Evolutionary conservation across 139 green algal species (phyloP), one percentile per base, ranked within the genome.

Genomic region (Marvania coccoides): DNA sequence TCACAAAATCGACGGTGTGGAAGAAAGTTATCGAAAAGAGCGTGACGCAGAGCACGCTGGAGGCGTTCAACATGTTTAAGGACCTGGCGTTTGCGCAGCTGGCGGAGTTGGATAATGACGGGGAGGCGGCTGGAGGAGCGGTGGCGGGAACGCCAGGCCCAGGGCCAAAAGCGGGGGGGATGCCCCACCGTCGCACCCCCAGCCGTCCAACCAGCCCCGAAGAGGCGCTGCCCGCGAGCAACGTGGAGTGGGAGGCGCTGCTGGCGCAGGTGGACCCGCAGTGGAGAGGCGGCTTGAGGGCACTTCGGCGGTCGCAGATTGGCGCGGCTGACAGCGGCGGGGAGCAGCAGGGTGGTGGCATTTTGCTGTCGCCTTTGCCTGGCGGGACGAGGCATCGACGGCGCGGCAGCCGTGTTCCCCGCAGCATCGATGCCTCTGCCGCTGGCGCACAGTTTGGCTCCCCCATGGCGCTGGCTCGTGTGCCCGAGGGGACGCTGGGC

Each of bases 1-100:
- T 88, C 55, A 54, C 30, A 51, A 84, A 83, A 33, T 40, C 19
- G 24, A 88, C 81, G 29, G 70, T 84, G 51, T 78, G 69, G 73
- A 58, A 56, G 37, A 46, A 39, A 2, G 68, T 79, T 36, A 81
- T 81, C 29, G 71, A 80, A 63, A 68, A 66, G 36, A 58, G 70
- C 31, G 57, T 46, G 19, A 47, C 57, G 7, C 55, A 65, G 33
- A 40, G 19, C 12, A 45, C 37, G 37, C 31, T 58, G 19, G 69
- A 74, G 62, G 24, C 47, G 37, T 31, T 61, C 35, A 45, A 61
- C 28, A n/a, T 47, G 38, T 77, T 58, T 24, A 68, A 47, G 13
- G 13, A 65, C 23, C n/a, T 72, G 70, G 70, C 68, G 46, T 47
- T 62, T 9, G 15, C 47, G 55, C 37, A 8, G 15, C n/a, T 51